A percentile compares a stretch with the other conserved stretches of the same genome.
Evolutionary conservation across 1,139 yeast species (phyloP).

Genomic region (Saccharomyces uvarum): DNA sequence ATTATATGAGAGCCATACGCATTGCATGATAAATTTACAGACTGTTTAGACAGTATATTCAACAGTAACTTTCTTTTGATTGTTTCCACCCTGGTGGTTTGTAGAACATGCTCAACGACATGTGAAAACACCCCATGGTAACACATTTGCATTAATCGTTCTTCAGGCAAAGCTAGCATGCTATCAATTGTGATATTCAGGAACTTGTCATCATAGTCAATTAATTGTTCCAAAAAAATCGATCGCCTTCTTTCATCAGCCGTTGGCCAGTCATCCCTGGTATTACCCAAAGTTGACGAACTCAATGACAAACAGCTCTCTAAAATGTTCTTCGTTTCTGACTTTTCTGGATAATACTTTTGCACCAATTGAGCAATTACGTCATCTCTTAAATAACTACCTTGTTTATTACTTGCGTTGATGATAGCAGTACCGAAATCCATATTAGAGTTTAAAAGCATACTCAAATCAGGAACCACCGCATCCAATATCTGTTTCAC

Average conservation of each 20-base stretch:
- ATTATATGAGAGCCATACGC: conserved; percentile 90
- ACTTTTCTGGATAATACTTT: conserved; percentile 49
- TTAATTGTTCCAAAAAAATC: conserved; percentile 60
- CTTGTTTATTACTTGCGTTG: conserved; percentile 56
- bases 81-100: conserved; percentile 43
- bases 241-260: conserved; percentile 82
- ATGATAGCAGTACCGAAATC: conserved; percentile 64
- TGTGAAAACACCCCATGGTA: conserved; percentile 85
- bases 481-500: conserved; percentile 59
- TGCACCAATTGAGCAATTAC: conserved; percentile 52
- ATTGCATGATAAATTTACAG: conserved; percentile 63
- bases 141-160: conserved; percentile 62
- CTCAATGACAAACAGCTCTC: conserved; percentile 61
- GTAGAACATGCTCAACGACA: conserved; percentile 59
- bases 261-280: conserved; percentile 85
- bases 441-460: conserved; percentile 57
- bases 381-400: conserved; percentile 57
- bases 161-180: conserved; percentile 51
- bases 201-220: conserved; percentile 57
- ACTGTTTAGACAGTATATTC: conserved; percentile 50
- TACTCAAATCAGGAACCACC: conserved; percentile 59
- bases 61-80: conserved; percentile 60
- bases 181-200: conserved; percentile 53
- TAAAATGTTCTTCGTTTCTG: conserved; percentile 42
- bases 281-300: conserved; percentile 70